Conservation (phyloP, 495 filamentous ascomycete species). For the Pseudomonodictys pantanalensis region DNA sequence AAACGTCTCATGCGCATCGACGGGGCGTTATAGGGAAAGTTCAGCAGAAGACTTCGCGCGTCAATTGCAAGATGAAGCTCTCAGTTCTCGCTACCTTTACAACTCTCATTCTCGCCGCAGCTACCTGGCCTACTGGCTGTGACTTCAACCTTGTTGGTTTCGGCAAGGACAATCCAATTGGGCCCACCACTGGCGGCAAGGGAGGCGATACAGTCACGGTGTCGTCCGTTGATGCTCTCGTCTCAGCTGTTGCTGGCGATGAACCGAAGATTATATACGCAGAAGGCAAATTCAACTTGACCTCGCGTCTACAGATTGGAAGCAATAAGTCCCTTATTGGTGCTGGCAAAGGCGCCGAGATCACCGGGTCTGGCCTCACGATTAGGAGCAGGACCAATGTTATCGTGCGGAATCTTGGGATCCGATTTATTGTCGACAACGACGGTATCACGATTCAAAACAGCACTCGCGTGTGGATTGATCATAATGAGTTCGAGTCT, state of each 20-base stretch:
- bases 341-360: slow-evolving; percentile 24
- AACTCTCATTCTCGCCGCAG: background rate
- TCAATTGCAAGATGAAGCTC: slow-evolving; percentile 22
- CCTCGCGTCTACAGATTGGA: slow-evolving; percentile 30
- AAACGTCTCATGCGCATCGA: too few relatives aligned
- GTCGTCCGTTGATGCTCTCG: slow-evolving; percentile 26
- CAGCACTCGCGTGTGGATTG: slow-evolving; percentile 31
- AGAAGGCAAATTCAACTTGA: slow-evolving; percentile 34
- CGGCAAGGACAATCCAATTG: slow-evolving; percentile 43
- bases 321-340: slow-evolving; percentile 44
- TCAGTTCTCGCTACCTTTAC: background rate
- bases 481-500: slow-evolving; percentile 35
- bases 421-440: slow-evolving; percentile 31
- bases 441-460: slow-evolving; percentile 35
- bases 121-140: background rate
- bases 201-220: slow-evolving; percentile 38
- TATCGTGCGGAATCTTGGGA: slow-evolving; percentile 33
- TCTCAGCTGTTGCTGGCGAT: slow-evolving; percentile 36
- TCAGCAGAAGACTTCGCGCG: too few relatives aligned
- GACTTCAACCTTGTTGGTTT: slow-evolving; percentile 35
- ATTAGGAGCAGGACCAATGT: slow-evolving; percentile 28
- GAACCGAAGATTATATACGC: slow-evolving; percentile 37
- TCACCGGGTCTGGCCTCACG: slow-evolving; percentile 23
- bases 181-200: slow-evolving; percentile 42
- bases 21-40: too few relatives aligned